Base-by-base conservation (phyloP, 805 yeast genomes). In the Blastobotrys muscicola region DNA sequence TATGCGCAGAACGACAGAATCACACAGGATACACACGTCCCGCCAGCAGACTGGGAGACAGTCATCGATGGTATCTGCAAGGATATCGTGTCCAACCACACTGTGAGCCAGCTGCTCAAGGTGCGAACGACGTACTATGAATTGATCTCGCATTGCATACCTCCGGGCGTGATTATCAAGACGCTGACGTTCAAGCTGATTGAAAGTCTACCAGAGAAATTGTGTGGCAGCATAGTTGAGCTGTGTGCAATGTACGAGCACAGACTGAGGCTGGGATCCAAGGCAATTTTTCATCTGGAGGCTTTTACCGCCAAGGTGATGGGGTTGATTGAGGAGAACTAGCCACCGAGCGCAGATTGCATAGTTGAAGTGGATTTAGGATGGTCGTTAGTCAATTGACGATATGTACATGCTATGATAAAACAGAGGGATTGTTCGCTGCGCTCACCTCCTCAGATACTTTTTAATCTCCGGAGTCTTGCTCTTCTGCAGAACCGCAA, bases 201-300 rank as follows among this genome's bases (percentile, higher is more conserved):
- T 29, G 45, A 50, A 12, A 51, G 52, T 8, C 56, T 62, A 8
- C 46, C 54, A 10, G 55, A 50, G 1, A 55, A 40, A 9, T 40
- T 58, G 10, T 42, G 49, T 6, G 54, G 64, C 3, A 52, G 50
- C 29, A 51, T 67, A n/a, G 74, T 83, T 8, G 73, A 73, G 7
- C 64, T 77, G 4, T 81, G 82, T 2, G 74, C 94, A 2, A 57
- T 70, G 76, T 62, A 55, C 46, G 98, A 92, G 58, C 96, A 92
- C 55, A 74, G 98, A 45, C 69, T 92, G 47, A 76, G 87, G 45
- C 65, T 83, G 46, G 98, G 97, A 2, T 75, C 75, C 46, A 92
- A 92, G 62, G 85, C 87, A 33, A 90, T 92, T 9, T 92, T 85
- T 63, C 98, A 92, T 64, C 65, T 92, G 43, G 98, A 92, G 66